Base-by-base conservation (phyloP, 768 basidiomycete species). In the Lentinula lateritia region DNA sequence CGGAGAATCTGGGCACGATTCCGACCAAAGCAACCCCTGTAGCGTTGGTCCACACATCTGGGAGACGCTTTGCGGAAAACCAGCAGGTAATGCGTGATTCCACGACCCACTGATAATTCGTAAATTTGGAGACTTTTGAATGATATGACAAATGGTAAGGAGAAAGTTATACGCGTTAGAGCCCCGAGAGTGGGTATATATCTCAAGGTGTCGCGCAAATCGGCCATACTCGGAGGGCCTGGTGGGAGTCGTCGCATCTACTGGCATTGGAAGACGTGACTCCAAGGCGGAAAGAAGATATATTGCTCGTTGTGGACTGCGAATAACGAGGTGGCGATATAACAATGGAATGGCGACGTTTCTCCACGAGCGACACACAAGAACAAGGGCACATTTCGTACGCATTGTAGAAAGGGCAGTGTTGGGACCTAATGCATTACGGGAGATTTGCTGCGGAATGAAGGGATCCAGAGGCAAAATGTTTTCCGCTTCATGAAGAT, bases 391-490 rank as follows among this genome's bases (percentile, higher is more conserved):
- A 62, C 80, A 77, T 66, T 83, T 85, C 10, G 83, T 83, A 57
- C 74, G 74, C 71, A 76, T 71, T n/a, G 81, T 73, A 12, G 78
- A 66, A 36, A 74, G 71, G 3, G 78, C 79, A 9, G 79, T 78
- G 64, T 85, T 85, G 16, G 73, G 66, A 6, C 74, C 80, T 74
- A 80, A 76, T 9, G 73, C 78, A 66, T 79, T 78, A 58, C 73
- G 76, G 0, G 78, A 78, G 2, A 72, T 68, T 54, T 73, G 74
- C 62, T 73, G 74, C 20, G 72, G 70, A 7, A 69, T 67, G 66
- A 85, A 83, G 6, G 83, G 80, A 67, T 83, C 76, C 53, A 78
- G 65, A 8, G 80, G 79, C 20, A 71, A 72, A 63, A 84, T 72
- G 36, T 78, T 75, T 50, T 74, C 72, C 48, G 78, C 70, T 7